Evolutionary conservation across 805 yeast species (phyloP), one percentile per base, ranked within the genome.

Genomic region (Candida caryicola): DNA sequence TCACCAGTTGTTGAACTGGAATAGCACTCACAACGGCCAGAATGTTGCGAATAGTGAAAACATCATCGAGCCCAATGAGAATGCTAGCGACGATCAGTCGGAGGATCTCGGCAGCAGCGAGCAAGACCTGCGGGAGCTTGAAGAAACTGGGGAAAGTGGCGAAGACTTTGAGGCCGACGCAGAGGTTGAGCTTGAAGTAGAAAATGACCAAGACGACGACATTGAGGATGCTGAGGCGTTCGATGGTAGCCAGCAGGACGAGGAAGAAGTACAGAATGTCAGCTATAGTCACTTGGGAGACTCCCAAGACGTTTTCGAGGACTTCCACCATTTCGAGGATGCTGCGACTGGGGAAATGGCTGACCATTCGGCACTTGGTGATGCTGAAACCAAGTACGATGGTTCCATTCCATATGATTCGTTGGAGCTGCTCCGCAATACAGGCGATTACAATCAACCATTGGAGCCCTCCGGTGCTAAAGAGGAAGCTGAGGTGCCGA

Each of bases 61-160:
- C 14, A 27, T 12, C 17, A 32, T 16, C 27, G 23, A 19, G 33
- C 29, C 3, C 34, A 36, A 39, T 2, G 33, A 41, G 2, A 35
- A 30, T 15, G 35, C 25, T 12, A 33, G 17, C 10, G 38, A 30
- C 5, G 37, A 34, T 12, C 40, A 40, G 5, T 36, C 23, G 5
- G 40, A 37, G n/a, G 41, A 41, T 9, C 40, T 10, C 6, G 39
- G 32, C 17, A 45, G 29, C 6, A 37, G 27, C 18, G 23, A 28
- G 14, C 37, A 15, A n/a, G 40, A 39, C 9, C 25, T 29, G 18
- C 29, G 31, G 6, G 38, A 33, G 13, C 25, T 17, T 5, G 39
- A 32, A 13, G 37, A 36, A 23, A 31, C 10, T 8, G 33, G 28
- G 4, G 26, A 19, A 17, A 14, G 17, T 3, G 35, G 14, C 10